These are phyloP conservation scores for Syncephalastrum contaminatum DNA, from an alignment of 371 early-diverging fungal species.

Conservation along the genomic window DNA sequence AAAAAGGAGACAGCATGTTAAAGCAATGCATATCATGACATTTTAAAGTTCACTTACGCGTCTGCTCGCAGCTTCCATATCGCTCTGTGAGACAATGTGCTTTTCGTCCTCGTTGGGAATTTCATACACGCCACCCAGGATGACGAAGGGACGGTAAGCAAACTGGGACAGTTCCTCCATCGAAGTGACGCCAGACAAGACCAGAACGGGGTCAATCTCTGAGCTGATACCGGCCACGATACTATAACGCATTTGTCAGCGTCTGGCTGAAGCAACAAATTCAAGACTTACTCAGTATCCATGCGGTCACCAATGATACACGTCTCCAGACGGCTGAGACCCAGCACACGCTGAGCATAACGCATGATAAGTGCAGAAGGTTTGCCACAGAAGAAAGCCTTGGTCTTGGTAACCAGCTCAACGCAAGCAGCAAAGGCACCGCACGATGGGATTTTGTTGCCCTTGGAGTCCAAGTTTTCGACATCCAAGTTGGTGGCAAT, in stretches of 20 bases:
- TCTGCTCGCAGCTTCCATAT: conserved; percentile 43
- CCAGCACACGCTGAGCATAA: conserved; percentile 59
- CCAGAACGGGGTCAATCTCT: conserved; percentile 64
- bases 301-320: conserved; percentile 73
- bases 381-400: conserved; percentile 69
- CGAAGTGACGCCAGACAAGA: conserved; percentile 60
- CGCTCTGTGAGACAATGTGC: conserved; percentile 34
- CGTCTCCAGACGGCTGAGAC: conserved; percentile 54
- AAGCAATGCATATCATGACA: not conserved
- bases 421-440: conserved; percentile 62
- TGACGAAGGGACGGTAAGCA: conserved; percentile 59
- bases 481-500: conserved; percentile 70
- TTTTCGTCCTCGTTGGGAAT: conserved; percentile 45
- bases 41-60: conserved; percentile 20
- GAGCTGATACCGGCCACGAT: conserved; percentile 55
- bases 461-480: conserved; percentile 53
- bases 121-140: conserved; percentile 60
- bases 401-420: conserved; percentile 60
- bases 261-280: conserved; percentile 1
- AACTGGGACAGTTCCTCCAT: conserved; percentile 45
- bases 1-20: not conserved
- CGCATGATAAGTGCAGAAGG: conserved; percentile 66
- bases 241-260: conserved; percentile 10
- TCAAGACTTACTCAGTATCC: conserved; percentile 58
- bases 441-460: conserved; percentile 55